Evolutionary conservation across 106 monocot genomes (phyloP), one percentile per base, ranked within the genome.

Genomic region (Dioscorea dumetorum): DNA sequence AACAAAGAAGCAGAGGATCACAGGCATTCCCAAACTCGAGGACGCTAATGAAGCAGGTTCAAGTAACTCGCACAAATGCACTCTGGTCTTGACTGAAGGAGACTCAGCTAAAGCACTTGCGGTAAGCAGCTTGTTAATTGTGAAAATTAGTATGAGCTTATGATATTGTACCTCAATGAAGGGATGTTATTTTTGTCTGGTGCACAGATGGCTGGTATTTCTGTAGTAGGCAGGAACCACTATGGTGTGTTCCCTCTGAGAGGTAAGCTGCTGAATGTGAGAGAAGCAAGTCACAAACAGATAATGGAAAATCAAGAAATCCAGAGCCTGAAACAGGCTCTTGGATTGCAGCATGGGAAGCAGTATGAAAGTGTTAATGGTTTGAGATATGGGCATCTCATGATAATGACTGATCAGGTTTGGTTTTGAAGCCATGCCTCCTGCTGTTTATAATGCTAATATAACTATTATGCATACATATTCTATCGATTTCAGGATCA

Each of bases 381-480:
- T 22, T 74, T 99, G 23, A 75, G 99, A 81, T 99, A 99, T 79
- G 99, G 99, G 31, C 90, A 90, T 76, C 90, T 99, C 22, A 99
- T 99, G 99, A 99, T 99, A 51, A 99, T 99, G 99, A 99, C 99
- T 12, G 99, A 99, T 83, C 99, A 99, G 89, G 95, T 95, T 58
- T 70, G 20, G 11, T 16, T 33, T 22, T n/a, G 15, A 23, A 60
- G 20, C n/a, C 3, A 22, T 58, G 17, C 23, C 14, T 51, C 12
- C 24, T 52, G 23, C 0, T 41, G 6, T 10, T 41, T 41, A 41
- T 0, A 41, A 41, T 41, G 41, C 41, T 41, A 41, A 41, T 10
- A 3, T 41, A 8, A 41, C 10, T 41, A 41, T n/a, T 41, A 10
- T 28, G 3, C 28, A 6, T 54, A 64, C 17, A 49, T 31, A 48